Evolutionary conservation across 345 rosid species (phyloP).

Genomic region (Atalantia buxifolia): DNA sequence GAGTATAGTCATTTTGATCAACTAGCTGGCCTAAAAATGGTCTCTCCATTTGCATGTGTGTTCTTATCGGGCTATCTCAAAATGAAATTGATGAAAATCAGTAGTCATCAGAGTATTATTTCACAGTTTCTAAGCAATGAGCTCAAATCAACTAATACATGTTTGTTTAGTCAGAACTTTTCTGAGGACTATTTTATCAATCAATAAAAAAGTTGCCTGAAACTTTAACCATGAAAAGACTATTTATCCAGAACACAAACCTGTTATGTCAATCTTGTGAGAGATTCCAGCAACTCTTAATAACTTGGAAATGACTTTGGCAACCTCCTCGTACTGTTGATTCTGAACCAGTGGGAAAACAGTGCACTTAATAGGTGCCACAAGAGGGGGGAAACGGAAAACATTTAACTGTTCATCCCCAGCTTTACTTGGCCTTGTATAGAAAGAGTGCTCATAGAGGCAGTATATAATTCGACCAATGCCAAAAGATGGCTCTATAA

Average conservation of each 20-base stretch:
- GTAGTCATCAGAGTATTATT: not conserved
- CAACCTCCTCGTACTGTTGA: conserved; percentile 72
- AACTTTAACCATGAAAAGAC: not conserved
- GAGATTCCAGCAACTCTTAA: conserved; percentile 78
- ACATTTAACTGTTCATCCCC: conserved; percentile 85
- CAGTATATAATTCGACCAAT: conserved; percentile 94
- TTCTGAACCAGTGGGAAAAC: conserved; percentile 94
- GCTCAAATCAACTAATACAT: not conserved
- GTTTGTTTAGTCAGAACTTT: not conserved
- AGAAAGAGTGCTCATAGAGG: conserved; percentile 85
- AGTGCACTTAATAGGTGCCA: conserved; percentile 90
- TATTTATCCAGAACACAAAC: conserved; percentile 26
- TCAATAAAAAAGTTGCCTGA: not conserved
- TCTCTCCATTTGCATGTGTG: not conserved
- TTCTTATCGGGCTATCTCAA: not conserved
- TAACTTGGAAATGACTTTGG: conserved; percentile 64
- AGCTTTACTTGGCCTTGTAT: conserved; percentile 80
- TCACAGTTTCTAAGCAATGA: not conserved
- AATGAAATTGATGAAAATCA: too few relatives aligned
- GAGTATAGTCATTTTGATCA: not conserved
- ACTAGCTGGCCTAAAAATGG: not conserved
- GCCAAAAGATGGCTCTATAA: conserved; percentile 93
- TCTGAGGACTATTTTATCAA: not conserved
- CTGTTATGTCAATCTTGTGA: conserved; percentile 89
- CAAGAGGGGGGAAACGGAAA: conserved; percentile 87